phyloP scores from a whole-genome alignment of 139 green algal species.

The Chlamydomonas applanata region DNA sequence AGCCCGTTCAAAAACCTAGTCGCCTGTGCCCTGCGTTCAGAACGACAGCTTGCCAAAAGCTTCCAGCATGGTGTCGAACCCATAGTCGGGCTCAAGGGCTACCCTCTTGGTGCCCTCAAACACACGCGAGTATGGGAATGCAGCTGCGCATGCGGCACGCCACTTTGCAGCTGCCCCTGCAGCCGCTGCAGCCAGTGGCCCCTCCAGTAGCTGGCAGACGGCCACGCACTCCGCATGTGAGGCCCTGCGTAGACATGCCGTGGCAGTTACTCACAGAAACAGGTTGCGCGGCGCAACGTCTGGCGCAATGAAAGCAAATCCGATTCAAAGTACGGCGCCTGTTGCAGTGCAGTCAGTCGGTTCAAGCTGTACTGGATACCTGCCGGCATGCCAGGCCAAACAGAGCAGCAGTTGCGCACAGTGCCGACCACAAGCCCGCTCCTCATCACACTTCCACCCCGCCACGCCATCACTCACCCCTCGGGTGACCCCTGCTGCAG shows the following conservation, averaged over 20 bases:
- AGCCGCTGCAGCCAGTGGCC: constrained; percentile 16
- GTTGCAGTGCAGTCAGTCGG: too few relatives aligned
- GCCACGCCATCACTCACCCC: constrained; percentile 31
- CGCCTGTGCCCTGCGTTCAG: constrained; percentile 11
- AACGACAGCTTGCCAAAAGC: constrained; percentile 41
- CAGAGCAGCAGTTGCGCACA: neutral
- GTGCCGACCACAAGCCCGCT: too few relatives aligned
- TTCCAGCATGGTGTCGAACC: constrained; percentile 34
- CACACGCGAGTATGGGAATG: constrained; percentile 57
- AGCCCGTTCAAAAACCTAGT: too few relatives aligned
- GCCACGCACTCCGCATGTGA: constrained; percentile 11
- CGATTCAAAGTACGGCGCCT: too few relatives aligned
- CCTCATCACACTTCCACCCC: too few relatives aligned
- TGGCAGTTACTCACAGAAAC: neutral
- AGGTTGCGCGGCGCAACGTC: neutral
- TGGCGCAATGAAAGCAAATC: too few relatives aligned
- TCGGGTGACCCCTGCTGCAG: constrained; percentile 11
- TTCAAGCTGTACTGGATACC: too few relatives aligned
- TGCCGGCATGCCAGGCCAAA: neutral
- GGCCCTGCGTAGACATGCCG: neutral
- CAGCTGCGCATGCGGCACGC: constrained; percentile 34
- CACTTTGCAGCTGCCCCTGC: constrained; percentile 45
- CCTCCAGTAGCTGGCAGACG: constrained; percentile 3
- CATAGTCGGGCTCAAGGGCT: neutral
- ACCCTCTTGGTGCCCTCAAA: constrained; percentile 54